Conservation (phyloP, 345 rosid genomes). For the Aurinia saxatilis region DNA sequence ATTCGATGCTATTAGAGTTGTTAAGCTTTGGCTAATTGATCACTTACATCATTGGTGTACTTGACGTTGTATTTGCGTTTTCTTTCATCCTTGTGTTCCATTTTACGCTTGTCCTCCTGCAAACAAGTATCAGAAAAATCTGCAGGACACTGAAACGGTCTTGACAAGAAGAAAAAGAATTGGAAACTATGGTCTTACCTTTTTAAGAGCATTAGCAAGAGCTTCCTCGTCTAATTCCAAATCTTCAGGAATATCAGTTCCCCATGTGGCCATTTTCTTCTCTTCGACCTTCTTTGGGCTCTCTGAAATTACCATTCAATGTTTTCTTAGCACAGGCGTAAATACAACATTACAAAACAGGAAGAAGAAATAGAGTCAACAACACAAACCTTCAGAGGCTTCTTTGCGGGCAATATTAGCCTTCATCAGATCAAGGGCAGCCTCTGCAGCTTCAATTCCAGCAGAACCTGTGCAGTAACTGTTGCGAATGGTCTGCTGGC, state of each 20-base stretch:
- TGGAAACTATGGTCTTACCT: slow-evolving; percentile 24
- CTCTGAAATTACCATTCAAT: no score
- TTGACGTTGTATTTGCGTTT: slow-evolving; percentile 45
- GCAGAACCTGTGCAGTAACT: slow-evolving; percentile 79
- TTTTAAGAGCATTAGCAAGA: slow-evolving; percentile 42
- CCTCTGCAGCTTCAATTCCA: slow-evolving; percentile 80
- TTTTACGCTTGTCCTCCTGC: slow-evolving; percentile 44
- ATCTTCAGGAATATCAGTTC: slow-evolving; percentile 41
- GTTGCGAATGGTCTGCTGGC: slow-evolving; percentile 61
- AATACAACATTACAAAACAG: no score
- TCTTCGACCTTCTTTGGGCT: no score
- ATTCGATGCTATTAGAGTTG: no score
- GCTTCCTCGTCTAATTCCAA: slow-evolving; percentile 41
- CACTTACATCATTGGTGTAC: slow-evolving; percentile 35
- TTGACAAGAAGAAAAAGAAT: not conserved
- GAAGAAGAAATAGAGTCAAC: no score
- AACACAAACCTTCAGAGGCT: slow-evolving; percentile 44
- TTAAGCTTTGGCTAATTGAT: no score
- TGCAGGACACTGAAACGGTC: not conserved
- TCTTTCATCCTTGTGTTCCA: slow-evolving; percentile 51
- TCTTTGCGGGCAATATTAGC: slow-evolving; percentile 56
- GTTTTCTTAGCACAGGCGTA: no score
- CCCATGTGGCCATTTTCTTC: slow-evolving; percentile 58
- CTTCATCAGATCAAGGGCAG: slow-evolving; percentile 61
- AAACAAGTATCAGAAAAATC: no score